Conservation (phyloP, 1,139 yeast genomes). For the Meyerozyma smithsonii region DNA sequence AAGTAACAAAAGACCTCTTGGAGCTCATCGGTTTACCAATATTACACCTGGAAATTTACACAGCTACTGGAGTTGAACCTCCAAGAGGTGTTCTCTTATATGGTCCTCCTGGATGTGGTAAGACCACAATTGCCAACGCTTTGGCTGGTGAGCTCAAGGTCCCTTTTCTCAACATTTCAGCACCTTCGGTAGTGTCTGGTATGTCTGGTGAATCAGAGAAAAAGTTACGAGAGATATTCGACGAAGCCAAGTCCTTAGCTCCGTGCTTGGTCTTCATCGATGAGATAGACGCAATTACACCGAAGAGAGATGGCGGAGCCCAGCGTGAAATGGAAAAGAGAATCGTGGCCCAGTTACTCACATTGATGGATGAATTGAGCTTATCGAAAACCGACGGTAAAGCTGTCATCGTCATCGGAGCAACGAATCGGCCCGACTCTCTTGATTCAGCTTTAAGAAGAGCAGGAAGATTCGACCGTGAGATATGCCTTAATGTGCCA, state of each 20-base stretch:
- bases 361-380: conserved; percentile 90
- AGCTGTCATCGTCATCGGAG: conserved; percentile 64
- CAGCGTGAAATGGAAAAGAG: conserved; percentile 98
- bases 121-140: conserved; percentile 93
- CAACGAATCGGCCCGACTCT: conserved; percentile 47
- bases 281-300: conserved; percentile 97
- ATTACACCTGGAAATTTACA: conserved; percentile 86
- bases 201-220: conserved; percentile 99
- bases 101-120: conserved; percentile 99
- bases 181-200: conserved; percentile 97
- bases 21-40: conserved; percentile 90
- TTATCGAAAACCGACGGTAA: conserved; percentile 85
- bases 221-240: conserved; percentile 86
- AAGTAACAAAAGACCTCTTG: conserved; percentile 75
- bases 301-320: conserved; percentile 92
- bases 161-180: conserved; percentile 86
- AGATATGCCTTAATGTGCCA: conserved; percentile 76
- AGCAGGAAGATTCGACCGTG: conserved; percentile 48
- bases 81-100: conserved; percentile 94
- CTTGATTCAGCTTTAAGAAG: conserved; percentile 45
- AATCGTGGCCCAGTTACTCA: conserved; percentile 89
- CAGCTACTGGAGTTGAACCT: conserved; percentile 87
- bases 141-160: conserved; percentile 92
- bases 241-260: conserved; percentile 84
- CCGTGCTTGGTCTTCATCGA: conserved; percentile 93